Conservation (phyloP, 1,284 basidiomycete genomes). For the Trametes versicolor region DNA sequence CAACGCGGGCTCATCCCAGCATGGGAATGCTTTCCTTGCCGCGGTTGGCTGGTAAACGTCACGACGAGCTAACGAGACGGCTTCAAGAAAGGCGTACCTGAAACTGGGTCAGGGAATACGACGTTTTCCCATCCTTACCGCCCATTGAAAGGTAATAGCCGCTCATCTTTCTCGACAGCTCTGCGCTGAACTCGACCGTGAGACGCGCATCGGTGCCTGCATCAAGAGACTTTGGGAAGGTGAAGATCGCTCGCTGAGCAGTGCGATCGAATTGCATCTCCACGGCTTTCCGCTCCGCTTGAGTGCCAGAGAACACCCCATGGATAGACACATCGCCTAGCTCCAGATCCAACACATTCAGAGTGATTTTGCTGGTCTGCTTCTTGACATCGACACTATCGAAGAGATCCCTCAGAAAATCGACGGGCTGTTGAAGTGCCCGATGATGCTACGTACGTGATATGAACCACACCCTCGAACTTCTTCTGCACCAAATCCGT, state of each 20-base stretch:
- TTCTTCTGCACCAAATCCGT: constrained; percentile 81
- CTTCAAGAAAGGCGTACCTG: constrained; percentile 53
- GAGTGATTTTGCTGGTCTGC: constrained; percentile 70
- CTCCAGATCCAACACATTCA: constrained; percentile 79
- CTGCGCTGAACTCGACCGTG: constrained; percentile 68
- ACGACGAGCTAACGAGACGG: neutral
- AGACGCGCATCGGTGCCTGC: constrained; percentile 72
- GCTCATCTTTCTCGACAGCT: constrained; percentile 73
- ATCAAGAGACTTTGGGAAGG: constrained; percentile 62
- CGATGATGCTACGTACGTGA: constrained; percentile 57
- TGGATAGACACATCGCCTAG: constrained; percentile 74
- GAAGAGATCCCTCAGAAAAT: neutral
- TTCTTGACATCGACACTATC: constrained; percentile 74
- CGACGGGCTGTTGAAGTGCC: no score
- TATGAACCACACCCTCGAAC: constrained; percentile 83
- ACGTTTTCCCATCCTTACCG: constrained; percentile 63
- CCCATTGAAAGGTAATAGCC: constrained; percentile 77
- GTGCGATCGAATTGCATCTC: constrained; percentile 64
- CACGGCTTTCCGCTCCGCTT: constrained; percentile 61
- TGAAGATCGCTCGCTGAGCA: constrained; percentile 71
- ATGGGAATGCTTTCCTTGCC: constrained; percentile 85
- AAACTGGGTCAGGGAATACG: constrained; percentile 83
- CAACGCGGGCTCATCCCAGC: constrained; percentile 95
- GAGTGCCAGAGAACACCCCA: constrained; percentile 55
- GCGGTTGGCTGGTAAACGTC: constrained; percentile 77